phyloP scores from a whole-genome alignment of 495 filamentous ascomycete genomes.

The Podospora comata region DNA sequence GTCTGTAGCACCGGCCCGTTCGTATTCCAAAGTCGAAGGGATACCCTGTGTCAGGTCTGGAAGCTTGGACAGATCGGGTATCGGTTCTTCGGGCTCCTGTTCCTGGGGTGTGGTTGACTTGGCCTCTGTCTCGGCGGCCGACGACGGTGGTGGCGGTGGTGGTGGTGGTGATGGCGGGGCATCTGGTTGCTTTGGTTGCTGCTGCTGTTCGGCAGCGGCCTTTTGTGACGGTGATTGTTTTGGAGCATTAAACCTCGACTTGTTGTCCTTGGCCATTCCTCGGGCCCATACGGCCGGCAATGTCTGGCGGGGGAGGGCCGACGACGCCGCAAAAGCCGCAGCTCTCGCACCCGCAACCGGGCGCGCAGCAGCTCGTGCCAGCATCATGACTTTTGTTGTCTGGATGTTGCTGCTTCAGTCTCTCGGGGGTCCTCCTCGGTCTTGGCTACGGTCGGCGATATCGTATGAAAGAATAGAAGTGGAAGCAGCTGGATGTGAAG shows the following conservation, averaged over 20 bases:
- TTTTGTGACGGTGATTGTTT: slow-evolving; percentile 21
- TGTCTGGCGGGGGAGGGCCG: slow-evolving; percentile 23
- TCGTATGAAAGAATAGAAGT: background rate
- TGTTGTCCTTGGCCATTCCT: slow-evolving; percentile 42
- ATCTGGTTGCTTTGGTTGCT: too few relatives aligned
- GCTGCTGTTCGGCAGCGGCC: background rate
- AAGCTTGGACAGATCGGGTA: slow-evolving; percentile 55
- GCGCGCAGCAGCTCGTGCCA: slow-evolving; percentile 42
- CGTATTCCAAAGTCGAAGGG: slow-evolving; percentile 80
- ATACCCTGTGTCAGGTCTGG: slow-evolving; percentile 90
- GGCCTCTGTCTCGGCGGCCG: slow-evolving; percentile 16
- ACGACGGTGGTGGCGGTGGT: slow-evolving; percentile 18
- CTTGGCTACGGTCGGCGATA: background rate
- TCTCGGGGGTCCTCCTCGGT: background rate
- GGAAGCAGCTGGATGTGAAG: background rate
- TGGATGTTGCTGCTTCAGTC: background rate
- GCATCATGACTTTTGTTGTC: slow-evolving; percentile 32
- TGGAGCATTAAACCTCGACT: slow-evolving; percentile 27
- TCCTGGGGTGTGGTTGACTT: slow-evolving; percentile 14
- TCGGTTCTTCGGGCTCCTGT: slow-evolving; percentile 29
- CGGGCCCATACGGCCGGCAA: slow-evolving; percentile 37
- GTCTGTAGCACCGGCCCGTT: slow-evolving; percentile 52
- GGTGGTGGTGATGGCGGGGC: background rate
- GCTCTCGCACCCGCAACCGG: slow-evolving; percentile 27
- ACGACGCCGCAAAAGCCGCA: slow-evolving; percentile 28